These are phyloP conservation scores for Trichopus zeylanicus DNA, from an alignment of 116 monocot species.

Conservation along the genomic window DNA sequence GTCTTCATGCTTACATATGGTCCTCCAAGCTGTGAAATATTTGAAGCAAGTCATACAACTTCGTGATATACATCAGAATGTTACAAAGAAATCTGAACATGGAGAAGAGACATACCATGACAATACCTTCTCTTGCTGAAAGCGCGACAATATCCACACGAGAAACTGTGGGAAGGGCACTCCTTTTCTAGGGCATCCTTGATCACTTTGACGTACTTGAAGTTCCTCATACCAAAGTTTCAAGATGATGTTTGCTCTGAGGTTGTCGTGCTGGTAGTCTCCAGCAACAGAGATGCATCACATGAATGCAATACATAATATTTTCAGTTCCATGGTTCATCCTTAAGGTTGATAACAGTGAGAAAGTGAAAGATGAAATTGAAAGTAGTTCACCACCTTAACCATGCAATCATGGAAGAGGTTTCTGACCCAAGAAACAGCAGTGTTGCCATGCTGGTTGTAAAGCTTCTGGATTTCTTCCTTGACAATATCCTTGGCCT, in stretches of 20 bases:
- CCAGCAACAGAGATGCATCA: conserved; percentile 41
- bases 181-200: conserved; percentile 44
- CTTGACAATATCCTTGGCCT: conserved; percentile 37
- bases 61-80: too few species aligned
- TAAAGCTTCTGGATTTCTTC: conserved; percentile 42
- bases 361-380: too few species aligned
- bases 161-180: conserved; percentile 42
- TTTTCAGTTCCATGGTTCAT: too few species aligned
- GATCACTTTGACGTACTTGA: conserved; percentile 39
- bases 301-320: conserved; percentile 28
- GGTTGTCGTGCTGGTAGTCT: not conserved
- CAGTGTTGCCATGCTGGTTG: conserved; percentile 54
- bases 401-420: conserved; percentile 73
- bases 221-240: conserved; percentile 57
- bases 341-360: too few species aligned
- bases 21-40: conserved; percentile 37
- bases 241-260: conserved; percentile 31
- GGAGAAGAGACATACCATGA: conserved; percentile 8
- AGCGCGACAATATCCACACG: conserved; percentile 49
- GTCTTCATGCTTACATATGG: conserved; percentile 40
- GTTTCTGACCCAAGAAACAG: conserved; percentile 57
- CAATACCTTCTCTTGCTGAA: conserved; percentile 36
- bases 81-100: too few species aligned
- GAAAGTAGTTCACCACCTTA: conserved; percentile 13
- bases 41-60: too few species aligned